Percentiles rank a stretch among this genome's conserved stretches.
These are phyloP conservation scores for Tricholoma bakamatsutake DNA, from an alignment of 768 basidiomycete species.

Conservation along the genomic window DNA sequence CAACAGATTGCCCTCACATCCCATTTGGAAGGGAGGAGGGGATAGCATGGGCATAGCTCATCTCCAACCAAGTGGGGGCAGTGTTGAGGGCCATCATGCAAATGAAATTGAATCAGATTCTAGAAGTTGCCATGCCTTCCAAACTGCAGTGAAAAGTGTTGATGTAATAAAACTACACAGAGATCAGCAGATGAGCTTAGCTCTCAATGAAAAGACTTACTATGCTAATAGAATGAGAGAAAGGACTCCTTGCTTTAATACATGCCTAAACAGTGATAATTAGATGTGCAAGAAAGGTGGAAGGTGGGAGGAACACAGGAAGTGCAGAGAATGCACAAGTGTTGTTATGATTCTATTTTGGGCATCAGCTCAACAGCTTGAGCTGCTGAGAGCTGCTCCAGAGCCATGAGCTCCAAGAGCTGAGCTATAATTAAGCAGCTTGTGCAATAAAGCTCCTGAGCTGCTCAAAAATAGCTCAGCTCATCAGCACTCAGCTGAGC, in stretches of 20 bases:
- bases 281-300: not conserved
- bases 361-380: not conserved
- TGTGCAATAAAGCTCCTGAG: not conserved
- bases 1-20: not conserved
- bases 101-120: too few species aligned
- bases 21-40: not conserved
- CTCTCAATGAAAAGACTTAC: not conserved
- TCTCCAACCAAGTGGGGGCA: too few species aligned
- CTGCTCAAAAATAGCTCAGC: conserved; percentile 1
- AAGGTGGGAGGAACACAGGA: not conserved
- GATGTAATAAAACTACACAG: too few species aligned
- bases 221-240: not conserved
- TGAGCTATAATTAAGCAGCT: not conserved
- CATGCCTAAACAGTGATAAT: not conserved
- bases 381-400: not conserved
- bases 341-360: not conserved
- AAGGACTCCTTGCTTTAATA: not conserved
- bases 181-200: too few species aligned
- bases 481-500: not conserved
- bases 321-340: not conserved
- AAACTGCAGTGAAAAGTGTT: too few species aligned
- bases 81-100: too few species aligned
- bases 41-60: too few species aligned
- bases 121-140: too few species aligned
- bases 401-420: not conserved